Evolutionary conservation across 371 early-diverging fungal genomes (phyloP), one percentile per base, ranked within the genome.

Genomic region (Apophysomyces sp.): DNA sequence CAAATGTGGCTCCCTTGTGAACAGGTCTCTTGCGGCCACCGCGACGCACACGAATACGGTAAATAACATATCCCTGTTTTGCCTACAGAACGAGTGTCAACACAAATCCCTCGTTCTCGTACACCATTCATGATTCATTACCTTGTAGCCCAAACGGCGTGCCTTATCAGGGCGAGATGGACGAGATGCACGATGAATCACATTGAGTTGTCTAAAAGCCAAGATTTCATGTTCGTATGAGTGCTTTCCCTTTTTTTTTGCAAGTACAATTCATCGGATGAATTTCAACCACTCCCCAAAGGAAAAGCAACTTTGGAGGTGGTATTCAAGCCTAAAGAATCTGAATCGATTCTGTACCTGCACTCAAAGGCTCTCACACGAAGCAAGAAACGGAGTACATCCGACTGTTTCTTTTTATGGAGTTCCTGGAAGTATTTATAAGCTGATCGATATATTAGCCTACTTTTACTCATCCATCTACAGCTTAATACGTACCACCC

Each of bases 131-230:
- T 4, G 34, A 15, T 41, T 41, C 7, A 21, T 21, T 44, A 44
- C 95, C 84, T 96, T 98, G 93, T 99, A 99, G 62, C 99, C 99
- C 60, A 99, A 87, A 72, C 95, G 96, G 77, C 98, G 93, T 57
- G 99, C 99, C 91, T 98, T 97, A 81, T 99, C 99, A 61, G 98
- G 96, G 78, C 97, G 97, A 57, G 98, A 94, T 55, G 99, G 98
- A 73, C 97, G 94, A 56, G 96, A 93, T 54, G 98, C 98, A 72
- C 97, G 93, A 89, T 98, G 98, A 74, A 98, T 92, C 60, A 91
- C 94, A 79, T 94, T 93, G 81, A 96, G 86, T 84, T 99, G 99
- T 68, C 96, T 89, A 54, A 31, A 62, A 44, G 8, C 55, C 30
- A 29, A 29, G 55, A 27, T 13, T 54, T 30, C 29, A 28, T 53